Evolutionary conservation across 2,329 filamentous ascomycete species (phyloP), one percentile per base, ranked within the genome.

Genomic region (Pseudofabraea citricarpa): DNA sequence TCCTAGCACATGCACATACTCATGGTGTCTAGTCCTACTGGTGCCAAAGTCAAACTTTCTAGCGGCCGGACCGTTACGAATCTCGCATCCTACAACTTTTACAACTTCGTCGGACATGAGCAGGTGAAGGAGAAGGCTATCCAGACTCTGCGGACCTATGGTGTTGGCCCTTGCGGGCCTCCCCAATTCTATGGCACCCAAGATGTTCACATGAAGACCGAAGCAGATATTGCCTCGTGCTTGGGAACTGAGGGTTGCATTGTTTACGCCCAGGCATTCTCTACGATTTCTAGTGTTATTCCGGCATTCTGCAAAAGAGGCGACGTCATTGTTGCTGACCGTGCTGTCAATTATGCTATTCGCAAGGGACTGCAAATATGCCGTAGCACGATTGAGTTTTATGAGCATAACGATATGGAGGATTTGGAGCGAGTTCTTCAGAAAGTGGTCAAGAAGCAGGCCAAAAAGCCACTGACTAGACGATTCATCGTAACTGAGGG

Each of bases 181-280:
- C 93, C 93, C 5, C 90, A 95, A 52, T 98, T 98, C 70, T 98
- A 98, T 69, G 93, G 90, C 52, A 98, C 90, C 23, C 91, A 97
- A 64, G 93, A 98, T 67, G 90, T 97, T 36, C 93, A 98, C 66
- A 91, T 96, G 80, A 93, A 94, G 72, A 90, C 89, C 13, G 93
- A 98, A 68, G 81, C 87, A 44, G 91, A 97, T 63, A 90, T 98
- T 59, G 90, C 93, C 19, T 79, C 86, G 8, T 95, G 91, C 62
- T 69, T 98, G 20, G 93, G 93, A 19, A 88, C 87, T 1, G 82
- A 90, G 43, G 83, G 85, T 23, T 94, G 89, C 61, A 97, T 98
- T 54, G 83, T 98, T 47, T 98, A 98, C 61, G 87, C 93, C 1
- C 93, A 98, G 62, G 85, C 90, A 4, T 97, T 98, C 63, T 95